phyloP scores from a whole-genome alignment of 306 rosid genomes.

The Ammopiptanthus mongolicus region DNA sequence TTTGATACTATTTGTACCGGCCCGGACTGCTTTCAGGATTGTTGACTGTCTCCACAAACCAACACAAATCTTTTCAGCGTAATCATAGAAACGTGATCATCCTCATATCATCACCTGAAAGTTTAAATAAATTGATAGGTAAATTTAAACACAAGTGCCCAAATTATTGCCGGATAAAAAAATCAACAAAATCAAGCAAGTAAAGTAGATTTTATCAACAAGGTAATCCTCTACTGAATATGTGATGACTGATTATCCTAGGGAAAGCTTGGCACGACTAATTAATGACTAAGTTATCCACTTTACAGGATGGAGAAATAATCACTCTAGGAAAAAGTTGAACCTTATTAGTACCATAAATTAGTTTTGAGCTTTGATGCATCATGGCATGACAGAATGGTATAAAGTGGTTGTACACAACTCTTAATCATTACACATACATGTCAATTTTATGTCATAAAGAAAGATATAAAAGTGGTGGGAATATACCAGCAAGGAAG shows the following conservation, averaged over 20 bases:
- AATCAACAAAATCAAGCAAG: slow-evolving; percentile 2
- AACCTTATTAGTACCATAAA: neutral
- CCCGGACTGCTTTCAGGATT: too few relatives aligned
- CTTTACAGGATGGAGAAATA: neutral
- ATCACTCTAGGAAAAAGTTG: neutral
- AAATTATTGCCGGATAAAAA: neutral
- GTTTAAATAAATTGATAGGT: neutral
- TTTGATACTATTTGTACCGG: too few relatives aligned
- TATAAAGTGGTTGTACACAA: neutral
- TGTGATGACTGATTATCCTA: neutral
- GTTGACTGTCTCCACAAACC: too few relatives aligned
- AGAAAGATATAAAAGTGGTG: slow-evolving; percentile 3
- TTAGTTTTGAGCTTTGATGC: slow-evolving; percentile 11
- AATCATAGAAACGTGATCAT: too few relatives aligned
- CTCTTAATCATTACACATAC: neutral
- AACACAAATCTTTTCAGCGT: too few relatives aligned
- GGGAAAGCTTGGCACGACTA: slow-evolving; percentile 3
- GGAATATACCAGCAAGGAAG: slow-evolving; percentile 86
- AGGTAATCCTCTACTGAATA: neutral
- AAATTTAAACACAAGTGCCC: neutral
- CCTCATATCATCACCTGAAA: slow-evolving; percentile 93
- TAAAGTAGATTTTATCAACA: neutral
- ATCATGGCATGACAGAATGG: neutral
- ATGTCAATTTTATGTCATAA: slow-evolving; percentile 10
- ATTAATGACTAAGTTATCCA: neutral